Evolutionary conservation across 2,329 filamentous ascomycete species (phyloP).

Genomic region (Fusarium algeriense): DNA sequence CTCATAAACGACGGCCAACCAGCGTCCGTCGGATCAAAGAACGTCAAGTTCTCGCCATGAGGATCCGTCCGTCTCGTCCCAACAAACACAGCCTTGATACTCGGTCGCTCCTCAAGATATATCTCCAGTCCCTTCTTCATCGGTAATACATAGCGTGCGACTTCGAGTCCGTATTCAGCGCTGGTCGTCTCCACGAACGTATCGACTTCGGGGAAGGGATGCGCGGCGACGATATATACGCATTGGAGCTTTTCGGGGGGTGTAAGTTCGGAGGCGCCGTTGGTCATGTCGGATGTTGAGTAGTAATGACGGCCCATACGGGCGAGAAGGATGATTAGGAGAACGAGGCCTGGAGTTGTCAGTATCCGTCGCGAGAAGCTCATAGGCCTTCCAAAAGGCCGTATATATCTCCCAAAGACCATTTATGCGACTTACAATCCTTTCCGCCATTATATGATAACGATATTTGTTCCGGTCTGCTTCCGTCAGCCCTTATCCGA

Average conservation of each 20-base stretch:
- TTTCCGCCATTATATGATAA: slow-evolving; percentile 98
- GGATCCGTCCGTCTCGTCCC: slow-evolving; percentile 91
- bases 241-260: slow-evolving; percentile 72
- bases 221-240: slow-evolving; percentile 87
- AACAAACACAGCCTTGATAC: slow-evolving; percentile 70
- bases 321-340: slow-evolving; percentile 87
- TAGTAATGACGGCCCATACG: slow-evolving; percentile 60
- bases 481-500: slow-evolving; percentile 23
- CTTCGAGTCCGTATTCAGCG: slow-evolving; percentile 77
- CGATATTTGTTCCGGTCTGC: slow-evolving; percentile 80
- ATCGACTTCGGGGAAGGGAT: slow-evolving; percentile 90
- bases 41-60: slow-evolving; percentile 80
- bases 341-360: slow-evolving; percentile 72
- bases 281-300: slow-evolving; percentile 39
- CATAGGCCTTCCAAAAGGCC: fast-evolving
- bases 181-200: slow-evolving; percentile 80
- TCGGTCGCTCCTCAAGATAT: slow-evolving; percentile 75
- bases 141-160: slow-evolving; percentile 79
- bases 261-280: slow-evolving; percentile 30
- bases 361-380: background rate
- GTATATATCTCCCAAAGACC: too few relatives aligned
- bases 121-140: slow-evolving; percentile 85
- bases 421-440: slow-evolving; percentile 67
- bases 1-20: slow-evolving; percentile 95
- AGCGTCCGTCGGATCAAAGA: slow-evolving; percentile 88